Percentiles rank a stretch among this genome's conserved stretches.
Conservation (phyloP, 257 asterid species). For the Solanum piurae region DNA sequence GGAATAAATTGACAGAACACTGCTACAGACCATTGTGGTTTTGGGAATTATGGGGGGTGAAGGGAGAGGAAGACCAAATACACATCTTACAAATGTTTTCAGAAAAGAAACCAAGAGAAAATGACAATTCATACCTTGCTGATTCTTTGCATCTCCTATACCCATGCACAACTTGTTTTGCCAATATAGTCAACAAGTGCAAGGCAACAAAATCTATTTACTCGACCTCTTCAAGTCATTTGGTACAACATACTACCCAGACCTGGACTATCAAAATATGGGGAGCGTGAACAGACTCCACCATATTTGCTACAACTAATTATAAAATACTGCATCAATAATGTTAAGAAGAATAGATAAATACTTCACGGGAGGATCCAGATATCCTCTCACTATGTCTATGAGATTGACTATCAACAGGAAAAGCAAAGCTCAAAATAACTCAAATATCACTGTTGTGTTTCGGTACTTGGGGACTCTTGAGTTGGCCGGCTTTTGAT, state of each 20-base stretch:
- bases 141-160: background rate
- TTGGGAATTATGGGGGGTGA: background rate
- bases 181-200: background rate
- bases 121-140: background rate
- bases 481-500: constrained; percentile 24
- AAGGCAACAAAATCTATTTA: background rate
- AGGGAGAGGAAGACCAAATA: background rate
- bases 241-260: background rate
- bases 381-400: background rate
- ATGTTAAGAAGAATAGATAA: background rate
- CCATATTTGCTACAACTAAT: background rate
- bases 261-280: background rate
- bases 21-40: background rate
- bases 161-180: background rate
- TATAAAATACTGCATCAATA: background rate
- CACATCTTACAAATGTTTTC: background rate
- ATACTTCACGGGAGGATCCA: background rate
- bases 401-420: background rate
- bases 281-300: background rate
- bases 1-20: background rate
- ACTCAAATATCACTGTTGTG: constrained; percentile 1
- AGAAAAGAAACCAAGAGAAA: background rate
- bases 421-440: background rate
- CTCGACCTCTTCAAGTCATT: background rate
- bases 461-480: constrained; percentile 10